These are phyloP conservation scores for Colletotrichum sp. DNA, from an alignment of 2,329 filamentous ascomycete species.

Conservation along the genomic window DNA sequence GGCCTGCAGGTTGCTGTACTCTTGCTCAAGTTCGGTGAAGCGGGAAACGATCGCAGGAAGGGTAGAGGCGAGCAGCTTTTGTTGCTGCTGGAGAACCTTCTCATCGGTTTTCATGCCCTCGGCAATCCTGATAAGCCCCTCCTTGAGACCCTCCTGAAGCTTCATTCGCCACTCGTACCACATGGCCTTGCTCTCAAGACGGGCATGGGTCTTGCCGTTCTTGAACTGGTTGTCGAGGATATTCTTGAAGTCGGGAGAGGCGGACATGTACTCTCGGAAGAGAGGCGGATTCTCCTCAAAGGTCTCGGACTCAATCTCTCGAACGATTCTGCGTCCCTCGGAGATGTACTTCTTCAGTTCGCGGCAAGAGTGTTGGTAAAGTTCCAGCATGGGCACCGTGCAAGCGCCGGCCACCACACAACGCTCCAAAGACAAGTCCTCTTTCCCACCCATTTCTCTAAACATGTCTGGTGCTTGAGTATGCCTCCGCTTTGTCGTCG, in stretches of 20 bases:
- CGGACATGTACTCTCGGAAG: constrained; percentile 89
- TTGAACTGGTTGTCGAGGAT: constrained; percentile 98
- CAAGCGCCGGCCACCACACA: constrained; percentile 90
- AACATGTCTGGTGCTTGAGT: constrained; percentile 69
- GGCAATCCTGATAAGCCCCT: constrained; percentile 77
- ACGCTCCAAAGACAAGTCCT: constrained; percentile 69
- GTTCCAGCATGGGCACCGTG: constrained; percentile 88
- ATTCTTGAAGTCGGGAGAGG: constrained; percentile 79
- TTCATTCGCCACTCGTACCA: constrained; percentile 99
- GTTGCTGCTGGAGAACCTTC: constrained; percentile 67
- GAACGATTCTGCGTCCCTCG: constrained; percentile 87
- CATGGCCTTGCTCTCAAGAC: constrained; percentile 89
- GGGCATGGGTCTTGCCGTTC: constrained; percentile 92
- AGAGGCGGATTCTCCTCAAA: constrained; percentile 89
- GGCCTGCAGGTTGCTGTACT: constrained; percentile 72
- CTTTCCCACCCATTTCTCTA: constrained; percentile 49
- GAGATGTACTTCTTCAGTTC: constrained; percentile 98
- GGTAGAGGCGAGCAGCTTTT: constrained; percentile 68
- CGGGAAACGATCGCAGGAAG: constrained; percentile 70
- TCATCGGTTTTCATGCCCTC: constrained; percentile 81
- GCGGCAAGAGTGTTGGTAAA: constrained; percentile 95
- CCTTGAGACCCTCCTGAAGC: constrained; percentile 79
- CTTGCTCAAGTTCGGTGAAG: constrained; percentile 64
- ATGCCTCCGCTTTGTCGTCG: constrained; percentile 90
- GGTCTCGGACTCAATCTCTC: constrained; percentile 88